Conservation (phyloP, 2,329 filamentous ascomycete species). For the Hymenoscyphus scutula region DNA sequence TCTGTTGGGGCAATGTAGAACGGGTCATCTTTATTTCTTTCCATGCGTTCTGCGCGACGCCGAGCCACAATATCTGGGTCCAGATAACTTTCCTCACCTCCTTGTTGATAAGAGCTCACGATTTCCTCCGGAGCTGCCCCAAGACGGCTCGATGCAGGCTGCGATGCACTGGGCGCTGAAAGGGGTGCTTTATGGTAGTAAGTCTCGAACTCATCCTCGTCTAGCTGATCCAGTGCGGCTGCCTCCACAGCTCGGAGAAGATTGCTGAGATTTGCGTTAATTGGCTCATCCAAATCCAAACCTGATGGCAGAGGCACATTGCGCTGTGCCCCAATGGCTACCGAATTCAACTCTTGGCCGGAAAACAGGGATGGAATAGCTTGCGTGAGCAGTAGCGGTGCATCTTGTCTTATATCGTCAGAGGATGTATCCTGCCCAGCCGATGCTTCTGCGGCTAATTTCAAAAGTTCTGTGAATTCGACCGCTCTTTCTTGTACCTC, state of each 20-base stretch:
- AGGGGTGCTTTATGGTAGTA: slow-evolving; percentile 60
- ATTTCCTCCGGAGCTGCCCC: slow-evolving; percentile 46
- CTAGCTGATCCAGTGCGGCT: slow-evolving; percentile 47
- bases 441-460: slow-evolving; percentile 79
- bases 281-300: slow-evolving; percentile 76
- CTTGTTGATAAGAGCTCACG: slow-evolving; percentile 56
- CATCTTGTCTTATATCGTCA: slow-evolving; percentile 56
- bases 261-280: slow-evolving; percentile 70
- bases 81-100: slow-evolving; percentile 61
- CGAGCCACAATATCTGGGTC: slow-evolving; percentile 73
- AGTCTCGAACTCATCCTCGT: slow-evolving; percentile 64
- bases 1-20: slow-evolving; percentile 75
- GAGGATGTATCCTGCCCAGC: slow-evolving; percentile 61
- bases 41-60: slow-evolving; percentile 71
- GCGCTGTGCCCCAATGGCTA: slow-evolving; percentile 75
- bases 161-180: slow-evolving; percentile 47
- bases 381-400: slow-evolving; percentile 82
- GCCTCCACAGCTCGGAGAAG: slow-evolving; percentile 60
- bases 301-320: slow-evolving; percentile 79
- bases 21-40: slow-evolving; percentile 87
- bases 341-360: slow-evolving; percentile 87
- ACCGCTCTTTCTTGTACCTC: slow-evolving; percentile 95
- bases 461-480: slow-evolving; percentile 86
- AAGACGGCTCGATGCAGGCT: slow-evolving; percentile 56
- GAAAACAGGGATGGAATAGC: slow-evolving; percentile 85